Base-by-base conservation (phyloP, 2,329 filamentous ascomycete species). In the Metarhizium anisopliae region DNA sequence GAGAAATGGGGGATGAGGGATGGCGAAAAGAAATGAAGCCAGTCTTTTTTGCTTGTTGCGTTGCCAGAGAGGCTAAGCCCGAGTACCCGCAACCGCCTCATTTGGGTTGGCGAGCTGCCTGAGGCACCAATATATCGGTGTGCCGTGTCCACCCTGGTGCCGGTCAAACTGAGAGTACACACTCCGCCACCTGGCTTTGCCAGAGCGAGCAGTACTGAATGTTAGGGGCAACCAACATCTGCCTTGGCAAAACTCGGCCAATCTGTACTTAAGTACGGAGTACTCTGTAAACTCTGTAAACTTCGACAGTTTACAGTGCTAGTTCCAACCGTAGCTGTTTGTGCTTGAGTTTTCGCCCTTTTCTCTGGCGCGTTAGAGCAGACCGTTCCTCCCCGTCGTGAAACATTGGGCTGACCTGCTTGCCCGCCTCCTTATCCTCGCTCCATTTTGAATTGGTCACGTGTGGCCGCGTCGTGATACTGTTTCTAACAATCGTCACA, bases 11-110 rank as follows among this genome's bases (percentile, higher is more conserved):
- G 47, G 55, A 52, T 36, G 55, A 54, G 51, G 36, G 52, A 52
- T 52, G 45, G 53, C 47, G 55, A 60, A 62, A 56, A 58, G 58
- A 55, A 54, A 53, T 52, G 52, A 59, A 51, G 50, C 50, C 50
- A 11, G 32, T 51, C 43, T 40, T 53, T 55, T 57, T 49, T 56
- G 54, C 50, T 50, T 52, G 52, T 54, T 52, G 43, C 54, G 57
- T 60, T 61, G 59, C 60, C 50, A 54, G 59, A 59, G 61, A 59
- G 58, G 50, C 58, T 61, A 58, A 61, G 56, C 51, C 58, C 60
- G 58, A 60, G 54, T 47, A 56, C 51, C 56, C 56, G 50, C 56
- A 50, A 55, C 52, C 49, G 55, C 58, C 47, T 43, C 36, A 45
- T 43, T 47, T 36, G 35, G 8, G 32, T 16, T 49, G 32, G 43